Percentiles rank a stretch among this genome's conserved stretches.
phyloP scores from a whole-genome alignment of 164 flowering plant genomes.

The Berberis vulgaris region DNA sequence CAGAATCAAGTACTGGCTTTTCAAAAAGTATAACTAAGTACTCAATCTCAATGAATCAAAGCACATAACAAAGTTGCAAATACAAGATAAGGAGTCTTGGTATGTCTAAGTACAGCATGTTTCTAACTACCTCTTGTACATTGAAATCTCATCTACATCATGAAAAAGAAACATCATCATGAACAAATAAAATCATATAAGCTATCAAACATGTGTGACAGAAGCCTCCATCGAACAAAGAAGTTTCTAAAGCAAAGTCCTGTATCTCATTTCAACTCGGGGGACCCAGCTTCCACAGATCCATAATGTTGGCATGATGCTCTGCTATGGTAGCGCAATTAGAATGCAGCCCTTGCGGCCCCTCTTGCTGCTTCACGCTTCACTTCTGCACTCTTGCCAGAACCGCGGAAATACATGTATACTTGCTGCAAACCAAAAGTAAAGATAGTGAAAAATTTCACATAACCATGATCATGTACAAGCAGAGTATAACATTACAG shows the following conservation, averaged over 20 bases:
- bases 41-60: too few relatives aligned
- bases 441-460: not conserved
- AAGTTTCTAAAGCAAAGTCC: not conserved
- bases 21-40: too few relatives aligned
- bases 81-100: too few relatives aligned
- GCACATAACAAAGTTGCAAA: too few relatives aligned
- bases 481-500: not conserved
- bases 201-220: conserved; percentile 7
- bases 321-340: conserved; percentile 3
- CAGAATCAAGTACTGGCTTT: too few relatives aligned
- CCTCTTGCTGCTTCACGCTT: conserved; percentile 67
- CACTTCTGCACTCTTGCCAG: conserved; percentile 76
- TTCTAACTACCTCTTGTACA: conserved; percentile 2
- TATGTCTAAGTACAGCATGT: not conserved
- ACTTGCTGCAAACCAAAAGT: conserved; percentile 59
- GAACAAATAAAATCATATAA: conserved; percentile 5
- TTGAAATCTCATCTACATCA: not conserved
- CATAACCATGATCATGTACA: not conserved
- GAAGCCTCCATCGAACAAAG: not conserved
- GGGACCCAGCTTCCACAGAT: conserved; percentile 5
- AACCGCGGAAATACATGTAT: conserved; percentile 87
- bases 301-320: not conserved
- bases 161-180: not conserved
- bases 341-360: conserved; percentile 57
- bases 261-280: not conserved